Base-by-base conservation (phyloP, 1,139 yeast genomes). In the Hanseniaspora sp. region DNA sequence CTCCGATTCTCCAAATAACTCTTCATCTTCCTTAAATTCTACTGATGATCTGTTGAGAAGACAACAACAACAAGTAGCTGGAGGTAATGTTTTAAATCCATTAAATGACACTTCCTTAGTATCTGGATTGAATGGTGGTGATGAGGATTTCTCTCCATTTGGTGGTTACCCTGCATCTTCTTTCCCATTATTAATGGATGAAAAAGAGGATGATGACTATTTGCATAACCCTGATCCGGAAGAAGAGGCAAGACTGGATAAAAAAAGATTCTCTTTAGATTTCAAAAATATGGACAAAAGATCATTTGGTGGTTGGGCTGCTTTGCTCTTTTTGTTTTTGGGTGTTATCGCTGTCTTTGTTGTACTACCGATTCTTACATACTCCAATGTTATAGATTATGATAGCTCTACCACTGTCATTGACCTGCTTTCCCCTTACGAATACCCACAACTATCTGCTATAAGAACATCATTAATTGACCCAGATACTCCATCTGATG, bases 131-230 rank as follows among this genome's bases (percentile, higher is more conserved):
- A 55, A 72, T 69, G 18, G 67, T 48, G 66, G 64, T 35, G 74
- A 70, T 63, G 72, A 76, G 7, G 80, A 76, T 59, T 76, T 81
- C 61, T 80, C 88, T 53, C 96, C 96, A 1, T 88, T 88, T 71
- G 96, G 96, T 55, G 96, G 96, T 11, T 88, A 86, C 67, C 96
- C 96, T 1, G 92, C 95, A 5, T 74, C 86, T 6, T 79, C 87
- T 1, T 88, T 88, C 71, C 96, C 96, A 0, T 71, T 88, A 55
- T 82, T 79, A 61, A 79, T 88, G 59, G 95, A 87, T 57, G 96
- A 88, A 63, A 85, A 85, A 68, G 96, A 88, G 68, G 83, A 86
- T 2, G 96, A 88, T 69, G 96, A 88, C 66, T 87, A 86, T 64
- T 67, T 88, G 59, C 96, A 88, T 68, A 88, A 88, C 67, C 96